Evolutionary conservation across 1,284 basidiomycete species (phyloP).

Genomic region (Wolfiporia cocos): DNA sequence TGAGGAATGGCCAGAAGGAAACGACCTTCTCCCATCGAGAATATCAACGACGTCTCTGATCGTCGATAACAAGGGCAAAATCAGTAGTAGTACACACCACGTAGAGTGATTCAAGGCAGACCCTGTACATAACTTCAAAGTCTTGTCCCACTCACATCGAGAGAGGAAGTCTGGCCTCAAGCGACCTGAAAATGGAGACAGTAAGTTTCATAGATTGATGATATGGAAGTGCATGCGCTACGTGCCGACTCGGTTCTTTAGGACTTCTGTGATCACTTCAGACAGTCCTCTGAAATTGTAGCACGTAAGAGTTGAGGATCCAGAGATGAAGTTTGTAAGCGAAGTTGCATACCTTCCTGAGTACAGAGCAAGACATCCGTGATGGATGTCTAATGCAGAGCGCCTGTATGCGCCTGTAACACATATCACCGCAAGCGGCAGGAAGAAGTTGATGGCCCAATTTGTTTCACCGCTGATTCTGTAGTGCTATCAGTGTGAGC

Average conservation of each 20-base stretch:
- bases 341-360: constrained; percentile 36
- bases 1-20: constrained; percentile 67
- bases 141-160: constrained; percentile 55
- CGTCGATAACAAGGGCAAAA: too few relatives aligned
- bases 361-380: constrained; percentile 45
- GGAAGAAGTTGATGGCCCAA: constrained; percentile 36
- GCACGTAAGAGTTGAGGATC: neutral
- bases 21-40: constrained; percentile 51
- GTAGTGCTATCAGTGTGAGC: neutral
- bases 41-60: constrained; percentile 34
- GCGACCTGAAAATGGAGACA: constrained; percentile 35
- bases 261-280: constrained; percentile 41
- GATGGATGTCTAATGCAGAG: constrained; percentile 49
- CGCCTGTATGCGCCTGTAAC: constrained; percentile 32
- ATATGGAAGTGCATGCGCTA: neutral
- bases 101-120: constrained; percentile 17
- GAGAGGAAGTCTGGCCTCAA: constrained; percentile 66
- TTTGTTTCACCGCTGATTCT: constrained; percentile 47
- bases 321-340: neutral
- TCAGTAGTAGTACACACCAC: too few relatives aligned
- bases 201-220: neutral
- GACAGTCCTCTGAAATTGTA: constrained; percentile 34
- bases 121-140: constrained; percentile 48
- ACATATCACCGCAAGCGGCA: constrained; percentile 36
- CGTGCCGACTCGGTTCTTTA: constrained; percentile 59